Conservation (phyloP, 1,284 basidiomycete species). For the Cutaneotrichosporon curvatum region DNA sequence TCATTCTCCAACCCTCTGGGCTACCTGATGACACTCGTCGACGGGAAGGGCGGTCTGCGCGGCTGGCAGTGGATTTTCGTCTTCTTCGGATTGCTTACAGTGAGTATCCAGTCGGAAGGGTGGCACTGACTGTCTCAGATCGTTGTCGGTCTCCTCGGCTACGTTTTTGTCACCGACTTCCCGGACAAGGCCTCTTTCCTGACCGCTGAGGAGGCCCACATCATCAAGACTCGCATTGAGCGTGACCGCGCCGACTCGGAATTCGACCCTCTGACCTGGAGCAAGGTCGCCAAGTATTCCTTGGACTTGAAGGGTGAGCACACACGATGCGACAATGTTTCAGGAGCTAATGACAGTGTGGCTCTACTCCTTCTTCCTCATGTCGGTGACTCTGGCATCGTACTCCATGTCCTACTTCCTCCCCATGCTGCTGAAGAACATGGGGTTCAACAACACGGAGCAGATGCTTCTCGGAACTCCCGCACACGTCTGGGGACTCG, state of each 20-base stretch:
- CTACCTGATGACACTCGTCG: constrained; percentile 2
- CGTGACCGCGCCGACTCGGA: constrained; percentile 38
- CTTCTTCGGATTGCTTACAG: constrained; percentile 2
- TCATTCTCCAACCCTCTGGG: neutral
- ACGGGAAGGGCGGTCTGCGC: constrained; percentile 1
- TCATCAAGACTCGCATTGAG: constrained; percentile 10
- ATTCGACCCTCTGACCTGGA: constrained; percentile 41
- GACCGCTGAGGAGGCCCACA: constrained; percentile 10
- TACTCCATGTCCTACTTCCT: constrained; percentile 41
- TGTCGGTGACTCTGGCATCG: constrained; percentile 19
- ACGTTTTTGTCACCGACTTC: constrained; percentile 8
- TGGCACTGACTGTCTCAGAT: neutral
- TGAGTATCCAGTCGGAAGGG: neutral
- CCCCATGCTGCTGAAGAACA: constrained; percentile 43
- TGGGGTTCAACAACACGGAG: constrained; percentile 38
- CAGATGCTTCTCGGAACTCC: constrained; percentile 44
- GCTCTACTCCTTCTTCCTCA: constrained; percentile 46
- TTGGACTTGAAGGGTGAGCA: constrained; percentile 29
- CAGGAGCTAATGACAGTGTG: constrained; percentile 36
- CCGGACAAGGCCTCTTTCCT: constrained; percentile 12
- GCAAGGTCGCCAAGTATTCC: constrained; percentile 34
- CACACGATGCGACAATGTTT: constrained; percentile 23
- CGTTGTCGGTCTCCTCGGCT: constrained; percentile 2
- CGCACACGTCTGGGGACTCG: constrained; percentile 41
- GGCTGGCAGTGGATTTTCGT: constrained; percentile 16